Conservation (phyloP, 225 moss, liverwort and hornwort species). For the Bryoerythrophyllum caledonicum region DNA sequence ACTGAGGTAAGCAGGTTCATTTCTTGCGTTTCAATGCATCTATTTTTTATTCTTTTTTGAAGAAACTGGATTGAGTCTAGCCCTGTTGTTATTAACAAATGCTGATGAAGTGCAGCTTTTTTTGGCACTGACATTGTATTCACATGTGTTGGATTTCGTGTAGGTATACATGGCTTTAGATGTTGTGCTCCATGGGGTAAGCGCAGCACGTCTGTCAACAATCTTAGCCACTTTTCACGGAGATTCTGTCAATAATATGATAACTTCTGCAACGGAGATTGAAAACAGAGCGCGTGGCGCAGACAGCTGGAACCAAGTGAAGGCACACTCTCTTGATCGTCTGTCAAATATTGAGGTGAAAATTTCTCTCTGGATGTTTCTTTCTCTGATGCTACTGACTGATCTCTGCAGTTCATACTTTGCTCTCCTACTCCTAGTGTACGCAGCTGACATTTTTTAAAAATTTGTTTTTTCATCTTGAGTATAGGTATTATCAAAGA, state of each 20-base stretch:
- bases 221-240: conserved; percentile 96
- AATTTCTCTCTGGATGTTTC: conserved; percentile 6
- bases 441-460: conserved; percentile 7
- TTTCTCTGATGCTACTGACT: not conserved
- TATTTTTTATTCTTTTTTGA: conserved; percentile 6
- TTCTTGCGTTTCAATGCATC: conserved; percentile 11
- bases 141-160: conserved; percentile 12
- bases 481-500: conserved; percentile 74
- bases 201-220: conserved; percentile 87
- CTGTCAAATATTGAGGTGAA: conserved; percentile 85
- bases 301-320: conserved; percentile 97
- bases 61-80: conserved; percentile 7
- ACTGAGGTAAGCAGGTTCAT: conserved; percentile 70
- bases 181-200: conserved; percentile 97
- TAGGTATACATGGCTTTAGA: conserved; percentile 99
- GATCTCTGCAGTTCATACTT: conserved; percentile 4
- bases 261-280: conserved; percentile 84
- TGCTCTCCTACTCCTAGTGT: not conserved
- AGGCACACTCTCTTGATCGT: conserved; percentile 84
- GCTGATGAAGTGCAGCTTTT: conserved; percentile 4
- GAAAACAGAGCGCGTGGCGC: conserved; percentile 97
- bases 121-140: not conserved
- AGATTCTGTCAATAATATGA: conserved; percentile 86
- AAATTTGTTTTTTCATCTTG: not conserved
- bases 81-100: conserved; percentile 6